Conservation (phyloP, 1,284 basidiomycete genomes). For the Ganoderma lucidum region DNA sequence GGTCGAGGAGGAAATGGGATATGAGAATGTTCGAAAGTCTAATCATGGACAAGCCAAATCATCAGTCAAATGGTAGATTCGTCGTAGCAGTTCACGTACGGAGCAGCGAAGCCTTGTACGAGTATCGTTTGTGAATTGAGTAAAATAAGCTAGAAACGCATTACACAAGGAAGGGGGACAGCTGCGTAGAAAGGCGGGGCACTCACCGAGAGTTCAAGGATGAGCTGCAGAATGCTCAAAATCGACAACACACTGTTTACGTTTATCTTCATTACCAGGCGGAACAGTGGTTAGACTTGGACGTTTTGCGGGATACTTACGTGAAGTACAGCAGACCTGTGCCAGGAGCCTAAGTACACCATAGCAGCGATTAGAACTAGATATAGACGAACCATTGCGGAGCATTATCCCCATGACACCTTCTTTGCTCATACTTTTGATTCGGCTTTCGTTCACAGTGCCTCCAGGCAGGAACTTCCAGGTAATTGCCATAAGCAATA, state of each 20-base stretch:
- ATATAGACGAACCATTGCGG: background rate
- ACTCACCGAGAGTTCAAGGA: conserved; percentile 5
- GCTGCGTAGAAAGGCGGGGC: background rate
- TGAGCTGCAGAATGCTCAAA: background rate
- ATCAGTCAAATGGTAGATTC: too few species aligned
- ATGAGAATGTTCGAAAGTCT: background rate
- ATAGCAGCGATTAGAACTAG: background rate
- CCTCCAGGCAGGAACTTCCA: background rate
- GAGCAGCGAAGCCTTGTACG: background rate
- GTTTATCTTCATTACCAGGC: background rate
- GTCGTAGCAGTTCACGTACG: background rate
- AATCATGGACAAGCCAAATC: background rate
- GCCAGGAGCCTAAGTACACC: background rate
- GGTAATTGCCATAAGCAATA: background rate
- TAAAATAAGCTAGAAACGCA: background rate
- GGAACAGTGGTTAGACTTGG: background rate
- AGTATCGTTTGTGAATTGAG: background rate
- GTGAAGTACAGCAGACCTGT: background rate
- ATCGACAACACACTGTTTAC: background rate
- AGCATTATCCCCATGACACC: background rate
- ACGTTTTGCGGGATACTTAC: background rate
- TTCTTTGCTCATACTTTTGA: background rate
- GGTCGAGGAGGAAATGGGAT: conserved; percentile 1
- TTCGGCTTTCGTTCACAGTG: background rate
- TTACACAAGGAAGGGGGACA: background rate